Conservation (phyloP, 192 early-diverging fungal species). For the Linnemannia schmuckeri region DNA sequence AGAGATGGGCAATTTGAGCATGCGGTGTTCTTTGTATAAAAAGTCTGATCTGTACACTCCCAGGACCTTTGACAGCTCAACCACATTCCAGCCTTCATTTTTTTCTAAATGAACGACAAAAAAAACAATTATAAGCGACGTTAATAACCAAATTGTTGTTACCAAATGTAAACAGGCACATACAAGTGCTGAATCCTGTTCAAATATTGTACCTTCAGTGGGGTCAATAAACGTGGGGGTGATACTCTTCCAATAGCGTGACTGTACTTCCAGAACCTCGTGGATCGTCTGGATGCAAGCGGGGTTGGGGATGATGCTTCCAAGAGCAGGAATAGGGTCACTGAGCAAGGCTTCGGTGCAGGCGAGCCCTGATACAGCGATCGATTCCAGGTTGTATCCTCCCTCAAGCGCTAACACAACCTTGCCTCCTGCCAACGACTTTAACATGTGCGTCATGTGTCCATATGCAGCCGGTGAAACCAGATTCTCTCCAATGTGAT, state of each 20-base stretch:
- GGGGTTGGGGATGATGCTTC: constrained; percentile 55
- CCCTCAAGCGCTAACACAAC: constrained; percentile 90
- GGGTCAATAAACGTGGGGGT: constrained; percentile 51
- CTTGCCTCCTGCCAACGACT: constrained; percentile 74
- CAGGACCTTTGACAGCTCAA: constrained; percentile 39
- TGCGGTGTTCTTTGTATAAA: constrained; percentile 41
- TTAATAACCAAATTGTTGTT: neutral
- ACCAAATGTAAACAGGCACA: neutral
- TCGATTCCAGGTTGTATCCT: constrained; percentile 87
- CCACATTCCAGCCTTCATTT: constrained; percentile 3
- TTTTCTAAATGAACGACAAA: constrained; percentile 15
- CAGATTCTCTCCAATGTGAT: constrained; percentile 85
- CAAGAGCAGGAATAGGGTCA: constrained; percentile 62
- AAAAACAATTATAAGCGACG: neutral
- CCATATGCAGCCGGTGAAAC: constrained; percentile 88
- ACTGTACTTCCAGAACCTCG: constrained; percentile 63
- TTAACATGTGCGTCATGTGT: constrained; percentile 89
- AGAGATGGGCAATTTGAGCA: constrained; percentile 53
- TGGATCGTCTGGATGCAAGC: constrained; percentile 61
- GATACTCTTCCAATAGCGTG: constrained; percentile 60
- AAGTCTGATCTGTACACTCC: constrained; percentile 48
- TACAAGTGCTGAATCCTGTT: neutral
- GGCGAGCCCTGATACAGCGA: constrained; percentile 80
- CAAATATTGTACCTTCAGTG: constrained; percentile 30
- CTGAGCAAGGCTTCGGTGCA: constrained; percentile 82